Base-by-base conservation (phyloP, 768 basidiomycete genomes). In the Lactifluus rugatus region DNA sequence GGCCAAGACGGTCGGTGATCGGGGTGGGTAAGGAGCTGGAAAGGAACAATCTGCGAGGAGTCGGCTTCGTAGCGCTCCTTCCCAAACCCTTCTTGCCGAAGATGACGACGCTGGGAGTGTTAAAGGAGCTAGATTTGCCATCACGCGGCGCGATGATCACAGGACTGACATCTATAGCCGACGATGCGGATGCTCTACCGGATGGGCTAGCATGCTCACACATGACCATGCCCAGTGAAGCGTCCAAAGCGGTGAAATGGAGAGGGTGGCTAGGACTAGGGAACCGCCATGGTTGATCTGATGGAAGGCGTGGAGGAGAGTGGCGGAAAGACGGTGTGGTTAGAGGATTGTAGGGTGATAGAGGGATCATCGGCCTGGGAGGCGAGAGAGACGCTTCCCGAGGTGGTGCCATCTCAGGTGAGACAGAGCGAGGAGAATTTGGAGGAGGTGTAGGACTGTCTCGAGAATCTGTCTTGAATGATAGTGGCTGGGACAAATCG, bases 231-330 rank as follows among this genome's bases (percentile, higher is more conserved):
- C 80, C 78, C 45, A 90, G 72, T 31, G 83, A 83, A 17, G 87
- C 66, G 56, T 88, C 84, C 36, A 81, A 79, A 16, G 80, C 76
- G 39, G 71, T 76, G 17, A 81, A 83, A 69, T 88, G 84, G 42
- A 89, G 70, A 1, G 87, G 87, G 65, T 90, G 86, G 56, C 84
- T 87, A 11, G 87, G 86, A 65, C 86, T 89, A 8, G 85, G 81
- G 66, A 83, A 87, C 37, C 85, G 81, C 88, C 88, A 90, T 2
- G 88, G 88, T 59, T 89, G 87, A 64, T 87, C 84, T 17, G 83
- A 86, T 6, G 86, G 85, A 23, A 84, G 79, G 10, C 81, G 84
- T 0, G 83, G 79, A 17, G 86, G 84, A 10, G 85, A 87, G 69
- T 89, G 87, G 39, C 85, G 81, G 69, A 89, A 89, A 4, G 86